These are phyloP conservation scores for Aureobasidium namibiae DNA, from an alignment of 2,329 filamentous ascomycete genomes.

Conservation along the genomic window DNA sequence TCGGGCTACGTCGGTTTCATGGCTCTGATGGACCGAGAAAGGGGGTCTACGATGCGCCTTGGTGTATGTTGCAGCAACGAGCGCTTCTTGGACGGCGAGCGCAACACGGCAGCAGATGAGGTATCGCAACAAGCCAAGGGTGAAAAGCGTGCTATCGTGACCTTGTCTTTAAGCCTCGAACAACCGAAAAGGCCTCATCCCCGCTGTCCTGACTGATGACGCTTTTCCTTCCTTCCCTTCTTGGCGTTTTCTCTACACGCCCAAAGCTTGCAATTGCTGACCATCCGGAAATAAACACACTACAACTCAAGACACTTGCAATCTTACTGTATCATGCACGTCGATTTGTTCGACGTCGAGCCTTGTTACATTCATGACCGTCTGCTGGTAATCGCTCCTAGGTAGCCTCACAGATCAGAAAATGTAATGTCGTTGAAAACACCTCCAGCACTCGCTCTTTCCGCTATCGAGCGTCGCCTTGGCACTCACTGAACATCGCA, in stretches of 20 bases:
- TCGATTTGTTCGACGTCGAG: background rate
- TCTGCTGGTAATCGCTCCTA: background rate
- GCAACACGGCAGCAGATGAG: background rate
- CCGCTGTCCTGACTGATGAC: slow-evolving; percentile 9
- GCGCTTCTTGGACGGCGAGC: background rate
- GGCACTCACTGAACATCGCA: too few species aligned
- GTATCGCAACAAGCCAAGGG: background rate
- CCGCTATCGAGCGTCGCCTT: background rate
- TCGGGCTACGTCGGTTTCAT: slow-evolving; percentile 21
- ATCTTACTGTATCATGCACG: background rate
- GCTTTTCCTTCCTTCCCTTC: slow-evolving; percentile 5
- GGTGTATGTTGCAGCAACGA: background rate
- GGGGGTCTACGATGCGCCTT: background rate
- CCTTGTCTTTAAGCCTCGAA: background rate
- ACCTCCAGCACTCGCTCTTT: background rate
- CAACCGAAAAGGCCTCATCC: slow-evolving; percentile 6
- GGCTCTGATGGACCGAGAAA: slow-evolving; percentile 6
- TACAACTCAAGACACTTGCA: background rate
- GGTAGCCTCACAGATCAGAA: background rate
- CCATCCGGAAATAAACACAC: slow-evolving; percentile 3
- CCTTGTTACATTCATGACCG: background rate
- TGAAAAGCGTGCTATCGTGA: slow-evolving; percentile 1
- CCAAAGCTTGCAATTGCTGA: slow-evolving; percentile 6
- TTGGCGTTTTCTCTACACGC: background rate
- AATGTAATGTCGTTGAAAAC: background rate